Evolutionary conservation across 345 rosid genomes (phyloP), one percentile per base, ranked within the genome.

Genomic region (Limnanthes douglasii): DNA sequence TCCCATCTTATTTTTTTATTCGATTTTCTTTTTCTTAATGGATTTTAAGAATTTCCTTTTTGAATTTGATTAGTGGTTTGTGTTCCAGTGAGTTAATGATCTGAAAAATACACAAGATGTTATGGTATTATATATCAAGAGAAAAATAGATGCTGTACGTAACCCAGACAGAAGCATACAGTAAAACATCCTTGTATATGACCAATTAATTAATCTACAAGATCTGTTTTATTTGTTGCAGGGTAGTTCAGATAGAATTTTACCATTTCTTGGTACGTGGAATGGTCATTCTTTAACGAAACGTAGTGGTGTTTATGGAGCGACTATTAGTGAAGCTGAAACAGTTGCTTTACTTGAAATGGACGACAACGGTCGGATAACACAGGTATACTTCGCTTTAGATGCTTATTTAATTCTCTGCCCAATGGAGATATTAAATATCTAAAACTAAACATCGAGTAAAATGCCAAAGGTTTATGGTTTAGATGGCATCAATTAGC

Each of bases 281-380:
- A 69, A 79, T 65, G 97, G 97, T 42, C 76, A 55, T 50, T 83
- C 95, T 2, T 11, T 64, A 29, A 83, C 93, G 18, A 79, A 76
- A 41, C 77, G 95, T 31, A 83, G 84, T 34, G 97, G 90, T 54
- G 84, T 88, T 53, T 88, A 88, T 53, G 97, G 93, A 46, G 58
- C 93, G 21, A 88, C 95, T 21, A 34, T 76, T 42, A 48, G 74
- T n/a, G 72, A 78, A 68, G 90, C 86, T 21, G 70, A 83, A 32
- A 63, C 66, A 6, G 27, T 59, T 34, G 53, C 78, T 41, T 51
- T 49, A 31, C 83, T 88, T 34, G 62, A 76, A 62, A 68, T 72
- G 56, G 68, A 83, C 53, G 75, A 64, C 38, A 49, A 57, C 4
- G 74, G 80, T 41, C 93, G 59, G 43, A 48, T 79, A 26, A 44